Evolutionary conservation across 345 rosid species (phyloP).

Genomic region (Schrenkiella parvula): DNA sequence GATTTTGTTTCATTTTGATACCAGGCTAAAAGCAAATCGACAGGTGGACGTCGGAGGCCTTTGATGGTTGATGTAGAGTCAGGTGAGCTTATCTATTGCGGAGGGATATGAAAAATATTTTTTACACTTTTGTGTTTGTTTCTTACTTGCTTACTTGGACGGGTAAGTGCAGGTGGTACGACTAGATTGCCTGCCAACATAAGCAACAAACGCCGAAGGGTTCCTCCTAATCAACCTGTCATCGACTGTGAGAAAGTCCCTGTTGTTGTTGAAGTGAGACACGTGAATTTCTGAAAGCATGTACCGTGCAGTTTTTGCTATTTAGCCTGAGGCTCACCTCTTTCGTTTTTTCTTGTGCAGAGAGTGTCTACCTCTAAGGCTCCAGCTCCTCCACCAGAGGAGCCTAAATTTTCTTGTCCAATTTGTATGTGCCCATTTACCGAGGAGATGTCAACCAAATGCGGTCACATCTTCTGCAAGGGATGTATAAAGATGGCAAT

Average conservation of each 20-base stretch:
- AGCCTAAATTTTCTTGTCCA: conserved; percentile 82
- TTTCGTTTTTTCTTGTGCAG: neutral
- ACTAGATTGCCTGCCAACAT: conserved; percentile 18
- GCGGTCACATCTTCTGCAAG: conserved; percentile 98
- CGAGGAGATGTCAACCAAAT: conserved; percentile 85
- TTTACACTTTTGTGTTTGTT: neutral
- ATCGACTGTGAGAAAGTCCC: conserved; percentile 27
- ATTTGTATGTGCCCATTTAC: conserved; percentile 80
- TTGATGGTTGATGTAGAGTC: conserved; percentile 70
- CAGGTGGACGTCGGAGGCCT: conserved; percentile 41
- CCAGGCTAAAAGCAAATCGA: conserved; percentile 77
- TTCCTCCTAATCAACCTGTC: conserved; percentile 27
- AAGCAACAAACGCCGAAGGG: conserved; percentile 26
- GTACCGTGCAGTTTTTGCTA: neutral
- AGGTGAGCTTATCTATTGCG: conserved; percentile 39
- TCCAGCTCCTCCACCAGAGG: conserved; percentile 60
- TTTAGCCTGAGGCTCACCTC: neutral
- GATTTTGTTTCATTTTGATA: conserved; percentile 20
- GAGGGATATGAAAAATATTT: neutral
- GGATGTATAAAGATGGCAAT: conserved; percentile 74
- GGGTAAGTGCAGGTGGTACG: conserved; percentile 13
- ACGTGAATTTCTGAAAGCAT: neutral
- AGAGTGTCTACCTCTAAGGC: conserved; percentile 3
- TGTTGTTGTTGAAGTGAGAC: conserved; percentile 14
- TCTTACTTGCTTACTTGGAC: neutral